phyloP scores from a whole-genome alignment of 2,329 filamentous ascomycete species.

The Fusarium torreyae region DNA sequence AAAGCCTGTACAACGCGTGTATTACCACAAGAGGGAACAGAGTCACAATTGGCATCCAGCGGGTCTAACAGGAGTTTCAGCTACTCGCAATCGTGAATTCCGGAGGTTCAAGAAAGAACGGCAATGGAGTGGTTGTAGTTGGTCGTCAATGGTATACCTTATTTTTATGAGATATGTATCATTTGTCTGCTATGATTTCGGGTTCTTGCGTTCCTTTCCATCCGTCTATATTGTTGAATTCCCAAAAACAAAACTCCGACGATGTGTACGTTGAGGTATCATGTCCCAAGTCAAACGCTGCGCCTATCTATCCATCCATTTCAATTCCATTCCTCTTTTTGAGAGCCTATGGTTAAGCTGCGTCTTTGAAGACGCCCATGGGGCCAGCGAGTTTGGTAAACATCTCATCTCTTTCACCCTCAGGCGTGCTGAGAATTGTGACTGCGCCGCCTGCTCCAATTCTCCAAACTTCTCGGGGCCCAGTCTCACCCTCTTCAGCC shows the following conservation, averaged over 20 bases:
- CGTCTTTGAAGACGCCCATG: slow-evolving; percentile 64
- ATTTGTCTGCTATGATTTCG: slow-evolving; percentile 14
- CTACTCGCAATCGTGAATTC: slow-evolving; percentile 27
- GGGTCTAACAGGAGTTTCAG: slow-evolving; percentile 29
- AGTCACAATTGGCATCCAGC: slow-evolving; percentile 41
- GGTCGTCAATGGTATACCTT: slow-evolving; percentile 33
- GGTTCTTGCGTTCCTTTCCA: slow-evolving; percentile 27
- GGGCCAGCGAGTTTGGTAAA: slow-evolving; percentile 77
- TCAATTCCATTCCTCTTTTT: not conserved
- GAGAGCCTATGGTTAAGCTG: slow-evolving; percentile 42
- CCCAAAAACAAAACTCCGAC: slow-evolving; percentile 49
- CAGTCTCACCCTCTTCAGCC: slow-evolving; percentile 50
- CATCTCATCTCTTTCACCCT: slow-evolving; percentile 94
- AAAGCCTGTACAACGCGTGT: slow-evolving; percentile 38
- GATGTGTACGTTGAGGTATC: slow-evolving; percentile 56
- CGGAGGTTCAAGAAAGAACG: not conserved
- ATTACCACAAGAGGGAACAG: slow-evolving; percentile 37
- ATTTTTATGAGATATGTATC: slow-evolving; percentile 29
- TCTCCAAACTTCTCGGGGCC: slow-evolving; percentile 76
- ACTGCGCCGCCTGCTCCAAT: slow-evolving; percentile 93
- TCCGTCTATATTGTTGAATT: slow-evolving; percentile 50
- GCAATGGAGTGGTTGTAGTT: slow-evolving; percentile 20
- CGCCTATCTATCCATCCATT: slow-evolving; percentile 12
- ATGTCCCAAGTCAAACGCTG: slow-evolving; percentile 41
- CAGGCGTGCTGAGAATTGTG: slow-evolving; percentile 84